Conservation (phyloP, 345 rosid species). For the Pistacia vera region DNA sequence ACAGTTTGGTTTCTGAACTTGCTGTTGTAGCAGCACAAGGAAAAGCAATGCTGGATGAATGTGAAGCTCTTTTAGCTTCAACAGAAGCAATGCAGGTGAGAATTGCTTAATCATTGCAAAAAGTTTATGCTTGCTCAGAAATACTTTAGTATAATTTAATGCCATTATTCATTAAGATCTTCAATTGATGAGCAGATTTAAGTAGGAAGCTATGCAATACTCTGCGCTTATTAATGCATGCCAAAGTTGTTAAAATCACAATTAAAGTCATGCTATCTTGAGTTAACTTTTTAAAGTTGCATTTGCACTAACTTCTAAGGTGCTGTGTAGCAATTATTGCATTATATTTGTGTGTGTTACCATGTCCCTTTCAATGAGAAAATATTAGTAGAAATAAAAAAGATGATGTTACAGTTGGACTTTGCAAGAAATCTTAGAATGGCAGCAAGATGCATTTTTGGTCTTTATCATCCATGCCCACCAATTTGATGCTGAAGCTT, state of each 20-base stretch:
- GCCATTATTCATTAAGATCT: too few species aligned
- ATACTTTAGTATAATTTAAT: neutral
- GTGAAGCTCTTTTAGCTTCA: slow-evolving; percentile 70
- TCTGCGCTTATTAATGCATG: neutral
- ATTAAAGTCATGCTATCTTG: too few species aligned
- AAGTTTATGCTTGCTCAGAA: neutral
- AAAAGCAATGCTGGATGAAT: slow-evolving; percentile 62
- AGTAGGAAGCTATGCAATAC: neutral
- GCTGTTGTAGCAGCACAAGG: slow-evolving; percentile 56
- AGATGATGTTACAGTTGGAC: too few species aligned
- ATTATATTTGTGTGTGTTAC: too few species aligned
- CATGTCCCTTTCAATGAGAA: too few species aligned
- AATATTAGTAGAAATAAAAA: too few species aligned
- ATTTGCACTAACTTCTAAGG: too few species aligned
- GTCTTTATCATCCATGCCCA: neutral
- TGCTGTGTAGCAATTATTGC: too few species aligned
- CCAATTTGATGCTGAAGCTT: neutral
- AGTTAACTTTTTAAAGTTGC: too few species aligned
- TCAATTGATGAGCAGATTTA: slow-evolving; percentile 3
- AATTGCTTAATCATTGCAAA: neutral
- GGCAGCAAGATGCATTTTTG: too few species aligned
- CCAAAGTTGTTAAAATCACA: neutral
- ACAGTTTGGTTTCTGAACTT: slow-evolving; percentile 61
- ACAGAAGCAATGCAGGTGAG: slow-evolving; percentile 76
- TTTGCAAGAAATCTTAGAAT: too few species aligned